Base-by-base conservation (phyloP, 306 rosid species). In the Vigna trinervia region DNA sequence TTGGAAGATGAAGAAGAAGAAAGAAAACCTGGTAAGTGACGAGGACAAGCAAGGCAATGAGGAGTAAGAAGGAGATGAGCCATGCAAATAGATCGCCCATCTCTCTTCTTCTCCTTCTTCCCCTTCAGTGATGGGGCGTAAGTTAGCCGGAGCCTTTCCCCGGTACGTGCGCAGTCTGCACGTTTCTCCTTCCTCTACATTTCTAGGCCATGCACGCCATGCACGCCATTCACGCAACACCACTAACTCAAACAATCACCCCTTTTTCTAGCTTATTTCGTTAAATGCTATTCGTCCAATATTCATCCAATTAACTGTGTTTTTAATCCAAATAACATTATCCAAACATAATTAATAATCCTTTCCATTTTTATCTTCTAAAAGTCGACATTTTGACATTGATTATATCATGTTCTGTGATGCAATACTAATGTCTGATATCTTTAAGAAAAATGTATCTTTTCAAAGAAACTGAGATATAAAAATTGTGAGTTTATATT, bases 21-120 rank as follows among this genome's bases (percentile, higher is more conserved):
- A 53, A 5, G 10, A 26, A 26, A 68, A 94, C 98, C 99, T 95
- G 99, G 80, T 78, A 95, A 61, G 92, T 91, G 81, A 95, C 84
- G 71, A 92, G 84, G 68, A 82, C 79, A 52, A 95, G 96, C 54
- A 95, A 85, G 70, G 90, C 84, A 14, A 95, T 87, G 68, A 95
- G 87, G 74, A 89, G 79, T 86, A 95, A 87, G 90, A 95, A 95
- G 86, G 98, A 92, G 78, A 95, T 56, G 39, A 95, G 92, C 99
- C 99, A 95, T 19, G 82, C 87, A 34, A 71, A 82, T 3, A 95
- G 88, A 86, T 87, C 97, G 56, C 67, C 97, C 99, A 95, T 94
- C 60, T 82, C 76, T 41, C 46, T 36, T 36, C 45, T 8, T 8
- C 46, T 64, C 59, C 62, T 34, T 41, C 68, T 23, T 52, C 60